Base-by-base conservation (phyloP, 1,284 basidiomycete genomes). In the Macrocystidia cucumis region DNA sequence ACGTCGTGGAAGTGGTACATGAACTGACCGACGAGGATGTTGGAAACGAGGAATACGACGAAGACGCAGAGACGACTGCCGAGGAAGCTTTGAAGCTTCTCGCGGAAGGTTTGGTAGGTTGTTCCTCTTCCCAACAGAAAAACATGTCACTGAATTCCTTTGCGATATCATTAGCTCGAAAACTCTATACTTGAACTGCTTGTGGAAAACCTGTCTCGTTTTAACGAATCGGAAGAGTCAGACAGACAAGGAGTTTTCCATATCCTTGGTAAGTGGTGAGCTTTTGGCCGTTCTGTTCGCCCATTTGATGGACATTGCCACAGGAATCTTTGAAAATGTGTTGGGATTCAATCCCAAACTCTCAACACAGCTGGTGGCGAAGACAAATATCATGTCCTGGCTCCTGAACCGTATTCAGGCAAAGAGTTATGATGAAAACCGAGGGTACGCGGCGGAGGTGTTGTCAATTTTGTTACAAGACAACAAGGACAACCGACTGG, bases 1-100 rank as follows among this genome's bases (percentile, higher is more conserved):
- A 95, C 47, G 84, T 90, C 13, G 78, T 96, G 13, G 88, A 93
- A 52, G 74, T 93, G 17, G 68, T 98, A 3, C 87, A 93, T 50
- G 96, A 98, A 58, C 68, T 98, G 40, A 95, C 92, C 0, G 95
- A 98, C 49, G 95, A 98, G 55, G 95, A 98, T 51, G 89, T 91
- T 1, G 83, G 88, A 2, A 81, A 84, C 25, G 85, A 83, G 38
- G 74, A 62, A 4, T 81, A 81, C 6, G 79, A 77, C 9, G 74
- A 74, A 2, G 80, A 83, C n/a, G 75, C 76, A 3, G 74, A 75
- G 33, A 74, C 78, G 34, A 69, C 69, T n/a, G 67, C 72, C n/a
- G 74, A 80, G 41, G 73, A 71, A 17, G 76, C 77, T 2, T 60
- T 93, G 49, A 89, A 82, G 45, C 62, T 72, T 40, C 63, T 95